Evolutionary conservation across 805 yeast genomes (phyloP).

Genomic region (Metschnikowia bowlesiae): DNA sequence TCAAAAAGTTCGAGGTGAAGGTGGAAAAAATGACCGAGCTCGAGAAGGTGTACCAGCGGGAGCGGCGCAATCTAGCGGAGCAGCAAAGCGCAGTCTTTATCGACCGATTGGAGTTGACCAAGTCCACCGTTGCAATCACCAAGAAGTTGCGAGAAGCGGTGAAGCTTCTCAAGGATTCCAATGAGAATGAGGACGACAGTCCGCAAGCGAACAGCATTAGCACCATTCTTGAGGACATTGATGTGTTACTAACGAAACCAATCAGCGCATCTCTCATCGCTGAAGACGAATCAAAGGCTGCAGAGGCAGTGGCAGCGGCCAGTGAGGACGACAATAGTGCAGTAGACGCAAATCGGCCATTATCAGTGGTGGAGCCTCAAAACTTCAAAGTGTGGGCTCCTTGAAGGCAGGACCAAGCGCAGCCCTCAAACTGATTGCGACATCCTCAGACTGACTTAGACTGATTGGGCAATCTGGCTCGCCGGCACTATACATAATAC

Average conservation of each 20-base stretch:
- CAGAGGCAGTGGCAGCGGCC: constrained; percentile 1
- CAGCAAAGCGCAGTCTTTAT: constrained; percentile 65
- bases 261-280: constrained; percentile 20
- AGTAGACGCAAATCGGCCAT: constrained; percentile 20
- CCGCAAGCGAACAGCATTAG: constrained; percentile 10
- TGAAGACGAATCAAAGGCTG: constrained; percentile 8
- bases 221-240: constrained; percentile 28
- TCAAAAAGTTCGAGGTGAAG: constrained; percentile 63
- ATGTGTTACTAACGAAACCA: constrained; percentile 32
- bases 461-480: neutral
- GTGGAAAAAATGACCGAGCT: constrained; percentile 52
- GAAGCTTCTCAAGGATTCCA: constrained; percentile 9
- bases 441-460: no score
- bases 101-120: constrained; percentile 63
- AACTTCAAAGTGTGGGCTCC: constrained; percentile 45
- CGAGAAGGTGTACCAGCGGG: constrained; percentile 63
- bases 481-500: neutral
- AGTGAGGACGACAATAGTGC: constrained; percentile 7
- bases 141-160: constrained; percentile 42
- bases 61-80: constrained; percentile 53
- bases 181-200: constrained; percentile 5
- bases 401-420: constrained; percentile 9
- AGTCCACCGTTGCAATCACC: constrained; percentile 49
- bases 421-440: no score
- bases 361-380: constrained; percentile 40